Evolutionary conservation across 306 rosid species (phyloP).

Genomic region (Lathyrus aphaca): DNA sequence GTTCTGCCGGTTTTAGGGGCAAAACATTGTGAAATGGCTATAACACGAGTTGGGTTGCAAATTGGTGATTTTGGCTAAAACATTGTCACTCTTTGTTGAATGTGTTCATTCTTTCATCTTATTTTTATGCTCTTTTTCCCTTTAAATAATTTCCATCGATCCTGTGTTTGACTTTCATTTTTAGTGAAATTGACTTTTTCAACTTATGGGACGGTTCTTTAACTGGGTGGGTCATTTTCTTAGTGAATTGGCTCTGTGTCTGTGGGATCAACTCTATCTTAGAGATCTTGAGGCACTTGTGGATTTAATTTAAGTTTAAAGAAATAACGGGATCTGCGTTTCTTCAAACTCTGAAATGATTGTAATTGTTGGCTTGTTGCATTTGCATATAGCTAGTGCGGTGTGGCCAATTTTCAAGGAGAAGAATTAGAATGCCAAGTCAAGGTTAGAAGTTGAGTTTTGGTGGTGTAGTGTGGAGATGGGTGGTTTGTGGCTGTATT

Average conservation of each 20-base stretch:
- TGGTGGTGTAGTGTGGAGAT: too few relatives aligned
- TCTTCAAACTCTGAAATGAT: not conserved
- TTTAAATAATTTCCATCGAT: not conserved
- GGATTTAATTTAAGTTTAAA: not conserved
- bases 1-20: not conserved
- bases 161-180: not conserved
- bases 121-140: not conserved
- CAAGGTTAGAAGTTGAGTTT: too few relatives aligned
- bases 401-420: too few relatives aligned
- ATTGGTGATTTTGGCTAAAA: not conserved
- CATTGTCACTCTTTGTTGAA: not conserved
- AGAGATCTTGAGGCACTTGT: not conserved
- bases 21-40: not conserved
- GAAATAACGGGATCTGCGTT: not conserved
- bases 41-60: not conserved
- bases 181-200: not conserved
- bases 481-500: too few relatives aligned
- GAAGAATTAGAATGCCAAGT: too few relatives aligned
- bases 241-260: too few relatives aligned
- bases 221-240: too few relatives aligned
- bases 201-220: too few relatives aligned
- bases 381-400: too few relatives aligned
- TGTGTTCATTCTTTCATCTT: not conserved
- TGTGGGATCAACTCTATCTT: too few relatives aligned
- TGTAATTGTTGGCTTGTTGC: not conserved